Evolutionary conservation across 257 asterid species (phyloP).

Genomic region (Avicennia marina): DNA sequence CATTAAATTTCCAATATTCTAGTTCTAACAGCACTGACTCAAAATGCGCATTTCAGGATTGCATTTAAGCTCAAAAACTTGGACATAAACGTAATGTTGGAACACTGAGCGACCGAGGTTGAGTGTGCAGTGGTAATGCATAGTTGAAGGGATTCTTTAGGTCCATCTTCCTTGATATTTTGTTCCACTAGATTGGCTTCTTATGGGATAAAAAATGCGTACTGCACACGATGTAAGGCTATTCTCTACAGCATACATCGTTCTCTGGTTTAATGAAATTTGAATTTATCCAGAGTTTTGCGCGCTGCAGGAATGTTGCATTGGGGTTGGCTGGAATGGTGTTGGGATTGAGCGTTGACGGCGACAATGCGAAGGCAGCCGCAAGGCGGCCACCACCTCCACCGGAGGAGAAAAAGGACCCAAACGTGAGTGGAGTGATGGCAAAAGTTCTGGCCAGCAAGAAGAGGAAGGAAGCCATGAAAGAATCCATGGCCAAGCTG

Average conservation of each 20-base stretch:
- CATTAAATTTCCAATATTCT: too few species aligned
- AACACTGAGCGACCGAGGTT: too few species aligned
- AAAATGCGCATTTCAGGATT: too few species aligned
- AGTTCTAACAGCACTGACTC: too few species aligned
- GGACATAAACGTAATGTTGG: too few species aligned
- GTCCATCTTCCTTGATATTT: too few species aligned
- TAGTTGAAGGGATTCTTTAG: too few species aligned
- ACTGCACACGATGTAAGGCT: neutral
- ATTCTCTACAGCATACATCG: neutral
- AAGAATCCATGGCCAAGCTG: conserved; percentile 54
- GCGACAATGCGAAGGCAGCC: conserved; percentile 47
- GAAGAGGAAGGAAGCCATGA: conserved; percentile 90
- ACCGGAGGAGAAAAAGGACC: conserved; percentile 74
- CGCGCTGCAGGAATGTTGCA: conserved; percentile 51
- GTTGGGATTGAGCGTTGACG: conserved; percentile 31
- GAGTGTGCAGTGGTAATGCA: too few species aligned
- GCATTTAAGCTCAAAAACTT: too few species aligned
- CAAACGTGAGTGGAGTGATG: conserved; percentile 53
- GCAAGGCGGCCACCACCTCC: conserved; percentile 83
- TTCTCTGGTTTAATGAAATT: neutral
- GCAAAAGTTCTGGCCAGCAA: conserved; percentile 85
- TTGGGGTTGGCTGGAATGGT: conserved; percentile 45
- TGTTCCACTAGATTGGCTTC: neutral
- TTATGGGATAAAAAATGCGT: neutral
- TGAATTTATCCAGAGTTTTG: conserved; percentile 8